Evolutionary conservation across 805 yeast species (phyloP), one percentile per base, ranked within the genome.

Genomic region (Blastobotrys robertii): DNA sequence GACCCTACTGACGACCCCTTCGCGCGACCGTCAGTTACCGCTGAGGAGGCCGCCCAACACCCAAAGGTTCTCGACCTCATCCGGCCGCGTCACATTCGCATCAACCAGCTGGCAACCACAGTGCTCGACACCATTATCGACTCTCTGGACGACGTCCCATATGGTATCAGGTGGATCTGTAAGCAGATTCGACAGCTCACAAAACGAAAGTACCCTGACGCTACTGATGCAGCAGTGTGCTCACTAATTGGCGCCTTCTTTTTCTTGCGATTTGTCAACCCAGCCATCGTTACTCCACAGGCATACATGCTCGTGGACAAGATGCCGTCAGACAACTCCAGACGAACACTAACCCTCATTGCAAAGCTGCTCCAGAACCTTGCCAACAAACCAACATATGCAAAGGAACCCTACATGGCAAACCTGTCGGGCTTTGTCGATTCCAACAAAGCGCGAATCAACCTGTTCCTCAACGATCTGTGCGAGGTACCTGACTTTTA

Each of bases 271-370:
- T 77, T 81, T 48, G 71, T 82, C 47, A 83, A 94, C 57, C 97
- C 97, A 9, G 94, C 95, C 0, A 79, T 88, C 52, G 88, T 88
- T 10, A 78, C 86, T 30, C 97, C 97, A 0, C 94, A 84, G 44
- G 69, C 80, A 5, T 70, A 63, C 49, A 57, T 56, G 56, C 53
- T 67, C 15, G 57, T 66, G 8, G 65, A 62, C 37, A 52, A 45
- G 35, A 45, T 48, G 15, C 67, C 65, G 1, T 53, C 74, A 3
- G 64, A 65, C 42, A 58, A 57, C 11, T 68, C 69, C 3, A 69
- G 86, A 48, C 71, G 95, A 49, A 74, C 85, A 0, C 70, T 84
- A 40, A 77, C 88, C 47, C 78, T 84, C 43, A 60, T 88, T 30
- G 95, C 95, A 2, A 84, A 86, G 53, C 79, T 83, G 13, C 64